Percentiles rank a stretch among this genome's conserved stretches.
Conservation (phyloP, 805 yeast genomes). For the Pichia membranifaciens region DNA sequence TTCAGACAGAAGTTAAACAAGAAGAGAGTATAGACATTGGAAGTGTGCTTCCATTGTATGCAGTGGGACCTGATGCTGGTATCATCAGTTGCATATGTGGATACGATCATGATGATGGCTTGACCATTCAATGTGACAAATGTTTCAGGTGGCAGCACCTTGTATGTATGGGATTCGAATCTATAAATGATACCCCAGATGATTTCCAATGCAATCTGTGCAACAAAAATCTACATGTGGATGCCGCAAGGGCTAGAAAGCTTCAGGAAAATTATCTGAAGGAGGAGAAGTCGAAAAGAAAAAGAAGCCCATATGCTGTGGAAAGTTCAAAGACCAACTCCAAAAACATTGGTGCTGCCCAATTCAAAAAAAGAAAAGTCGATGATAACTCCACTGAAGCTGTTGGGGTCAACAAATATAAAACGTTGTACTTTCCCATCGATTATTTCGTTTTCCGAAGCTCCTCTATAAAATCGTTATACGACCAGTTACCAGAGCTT, state of each 20-base stretch:
- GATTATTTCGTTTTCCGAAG: conserved; percentile 42
- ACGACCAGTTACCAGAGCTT: conserved; percentile 23
- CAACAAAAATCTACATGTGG: conserved; percentile 40
- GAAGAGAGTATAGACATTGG: too few relatives aligned
- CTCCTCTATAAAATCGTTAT: conserved; percentile 28
- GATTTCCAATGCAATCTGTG: conserved; percentile 76
- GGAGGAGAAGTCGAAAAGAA: conserved; percentile 27
- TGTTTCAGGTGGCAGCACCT: conserved; percentile 96
- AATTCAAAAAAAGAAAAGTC: conserved; percentile 28
- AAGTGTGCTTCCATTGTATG: conserved; percentile 36
- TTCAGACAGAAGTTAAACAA: too few relatives aligned
- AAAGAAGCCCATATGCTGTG: conserved; percentile 19
- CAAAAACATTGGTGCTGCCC: conserved; percentile 12
- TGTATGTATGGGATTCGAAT: conserved; percentile 73
- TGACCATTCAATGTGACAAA: conserved; percentile 89
- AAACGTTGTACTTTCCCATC: conserved; percentile 46
- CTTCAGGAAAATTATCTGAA: conserved; percentile 30
- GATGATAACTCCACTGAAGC: conserved; percentile 35
- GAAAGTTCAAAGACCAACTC: neutral
- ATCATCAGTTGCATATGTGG: conserved; percentile 86
- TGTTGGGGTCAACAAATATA: conserved; percentile 43
- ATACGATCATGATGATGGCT: conserved; percentile 83
- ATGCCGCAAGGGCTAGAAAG: conserved; percentile 32
- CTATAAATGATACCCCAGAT: conserved; percentile 74
- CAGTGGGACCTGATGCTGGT: conserved; percentile 78